Base-by-base conservation (phyloP, 2,329 filamentous ascomycete species). In the Phyllosticta citribraziliensis region DNA sequence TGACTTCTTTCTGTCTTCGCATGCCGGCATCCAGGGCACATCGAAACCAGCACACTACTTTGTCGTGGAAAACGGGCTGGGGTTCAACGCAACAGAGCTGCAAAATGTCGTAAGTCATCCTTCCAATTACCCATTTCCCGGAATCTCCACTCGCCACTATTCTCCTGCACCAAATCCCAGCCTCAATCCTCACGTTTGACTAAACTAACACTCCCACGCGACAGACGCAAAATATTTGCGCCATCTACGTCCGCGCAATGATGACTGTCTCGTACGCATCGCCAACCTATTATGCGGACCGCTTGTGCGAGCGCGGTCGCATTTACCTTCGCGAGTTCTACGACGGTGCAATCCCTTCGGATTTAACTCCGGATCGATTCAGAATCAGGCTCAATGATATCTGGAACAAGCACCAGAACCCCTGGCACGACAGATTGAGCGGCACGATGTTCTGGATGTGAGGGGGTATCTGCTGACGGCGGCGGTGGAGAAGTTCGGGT, bases 201-300 rank as follows among this genome's bases (percentile, higher is more conserved):
- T n/a, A n/a, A 25, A 52, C 19, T 22, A 8, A 30, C 5, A 30
- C 27, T 30, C 9, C 5, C 24, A 11, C 19, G 35, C n/a, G 12
- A 5, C 47, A 69, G 66, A 74, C 72, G 0, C 66, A 72, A 62
- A 40, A 63, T 0, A 63, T 76, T 20, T 75, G 70, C 67, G 72
- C 68, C 65, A 66, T 67, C 5, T 76, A 73, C 57, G 69, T 66
- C 8, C 66, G 70, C 1, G 64, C 72, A 0, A 71, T 68, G 0
- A 63, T 57, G 3, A 67, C 65, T 0, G 71, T 76, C 0, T 74
- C 72, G 0, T 76, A 76, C 55, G 67, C 65, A 2, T 54, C 71
- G 0, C 73, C 74, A 0, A 69, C 74, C 0, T 76, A 76, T 68
- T 73, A 72, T 60, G 74, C 74, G 8, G 73, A 76, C 57, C 68